Base-by-base conservation (phyloP, 2,329 filamentous ascomycete species). In the Rutstroemia sydowiana region DNA sequence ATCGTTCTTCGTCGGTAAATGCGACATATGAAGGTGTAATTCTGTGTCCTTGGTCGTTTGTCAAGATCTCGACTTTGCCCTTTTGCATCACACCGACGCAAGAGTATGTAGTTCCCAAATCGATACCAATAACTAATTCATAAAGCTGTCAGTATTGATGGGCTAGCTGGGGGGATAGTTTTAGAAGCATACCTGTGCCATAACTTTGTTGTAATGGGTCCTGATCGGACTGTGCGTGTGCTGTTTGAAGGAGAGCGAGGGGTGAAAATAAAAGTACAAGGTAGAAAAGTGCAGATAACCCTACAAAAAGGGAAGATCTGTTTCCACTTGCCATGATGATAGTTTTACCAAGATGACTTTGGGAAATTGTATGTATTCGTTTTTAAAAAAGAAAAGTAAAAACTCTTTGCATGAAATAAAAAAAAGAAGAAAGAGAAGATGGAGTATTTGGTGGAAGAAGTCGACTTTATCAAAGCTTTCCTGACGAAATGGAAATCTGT, bases 11-110 rank as follows among this genome's bases (percentile, higher is more conserved):
- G 68, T 92, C 85, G 71, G 90, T 96, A 84, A 98, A 98, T 67
- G 89, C 95, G 71, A 98, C 93, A 81, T 96, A 98, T 53, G 93
- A 97, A 64, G 93, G 93, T 60, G 93, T 97, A 64, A 95, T 95
- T 77, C 89, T 87, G 82, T 95, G 90, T 78, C 89, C 89, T 78
- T 95, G 90, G 74, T 95, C 89, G 78, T 95, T 95, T 74, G 88
- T 88, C 64, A 95, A 79, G 75, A 95, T 95, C 69, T 95, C 89
- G 63, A 95, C 89, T 74, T 92, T 93, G 71, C 90, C 90, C 70
- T 89, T 87, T 70, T 91, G 86, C 89, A 95, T 95, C 70, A 95
- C 88, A 85, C 88, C 90, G 65, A 95, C 89, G 74, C 90, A 95
- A 66, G 81, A 85, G 75, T 84, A 84, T 60, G 90, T 95, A 48